phyloP scores from a whole-genome alignment of 495 filamentous ascomycete genomes.

The Aspergillus saccharolyticus region DNA sequence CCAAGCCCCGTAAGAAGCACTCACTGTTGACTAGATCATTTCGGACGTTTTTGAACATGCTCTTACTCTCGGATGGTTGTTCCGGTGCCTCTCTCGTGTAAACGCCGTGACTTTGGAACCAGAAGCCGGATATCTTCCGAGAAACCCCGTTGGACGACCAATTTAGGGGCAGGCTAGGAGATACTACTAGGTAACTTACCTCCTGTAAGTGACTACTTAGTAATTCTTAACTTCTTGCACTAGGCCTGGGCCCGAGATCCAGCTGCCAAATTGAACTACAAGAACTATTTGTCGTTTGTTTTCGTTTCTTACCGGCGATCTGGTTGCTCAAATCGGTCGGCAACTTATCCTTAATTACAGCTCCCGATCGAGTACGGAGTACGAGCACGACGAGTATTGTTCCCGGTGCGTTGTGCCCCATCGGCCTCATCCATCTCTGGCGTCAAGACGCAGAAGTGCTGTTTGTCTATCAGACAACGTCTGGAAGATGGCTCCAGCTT shows the following conservation, averaged over 20 bases:
- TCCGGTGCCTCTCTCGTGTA: conserved; percentile 28
- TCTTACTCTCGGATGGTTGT: conserved; percentile 27
- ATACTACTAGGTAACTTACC: too few relatives aligned
- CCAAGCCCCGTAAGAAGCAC: conserved; percentile 6
- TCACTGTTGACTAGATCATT: conserved; percentile 12
- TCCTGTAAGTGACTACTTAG: too few relatives aligned
- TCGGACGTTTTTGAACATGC: conserved; percentile 12
- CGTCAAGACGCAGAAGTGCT: not conserved
- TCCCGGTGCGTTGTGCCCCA: not conserved
- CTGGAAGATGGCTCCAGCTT: not conserved
- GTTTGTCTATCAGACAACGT: not conserved
- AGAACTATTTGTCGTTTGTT: conserved; percentile 18
- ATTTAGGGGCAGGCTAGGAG: conserved; percentile 13
- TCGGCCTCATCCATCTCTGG: not conserved
- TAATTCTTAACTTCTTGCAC: too few relatives aligned
- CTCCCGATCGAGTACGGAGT: not conserved
- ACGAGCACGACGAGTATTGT: not conserved
- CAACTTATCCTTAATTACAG: not conserved
- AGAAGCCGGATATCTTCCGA: conserved; percentile 37
- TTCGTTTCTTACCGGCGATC: not conserved
- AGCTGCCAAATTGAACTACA: too few relatives aligned
- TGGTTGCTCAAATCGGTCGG: not conserved
- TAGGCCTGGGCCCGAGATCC: conserved; percentile 8
- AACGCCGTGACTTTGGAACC: conserved; percentile 28
- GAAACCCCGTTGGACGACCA: conserved; percentile 28